A percentile compares a stretch with the other conserved stretches of the same genome.
Evolutionary conservation across 2,329 filamentous ascomycete species (phyloP).

Genomic region (Rhexocercosporidium sp.): DNA sequence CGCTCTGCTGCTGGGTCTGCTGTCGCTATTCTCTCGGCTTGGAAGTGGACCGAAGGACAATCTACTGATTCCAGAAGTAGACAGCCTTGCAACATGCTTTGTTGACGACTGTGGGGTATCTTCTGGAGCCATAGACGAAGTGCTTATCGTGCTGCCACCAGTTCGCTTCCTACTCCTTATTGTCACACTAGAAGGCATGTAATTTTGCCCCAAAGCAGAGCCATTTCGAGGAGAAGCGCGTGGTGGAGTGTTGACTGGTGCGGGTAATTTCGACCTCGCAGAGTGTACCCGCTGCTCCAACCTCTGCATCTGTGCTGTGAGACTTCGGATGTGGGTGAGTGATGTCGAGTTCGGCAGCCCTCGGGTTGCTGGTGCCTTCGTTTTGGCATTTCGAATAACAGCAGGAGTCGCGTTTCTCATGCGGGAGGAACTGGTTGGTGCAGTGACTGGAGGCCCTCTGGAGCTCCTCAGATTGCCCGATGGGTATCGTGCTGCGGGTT

Average conservation of each 20-base stretch:
- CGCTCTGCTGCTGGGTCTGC: slow-evolving; percentile 40
- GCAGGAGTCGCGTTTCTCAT: slow-evolving; percentile 42
- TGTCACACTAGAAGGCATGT: slow-evolving; percentile 62
- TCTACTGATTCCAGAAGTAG: slow-evolving; percentile 65
- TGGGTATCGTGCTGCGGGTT: slow-evolving; percentile 46
- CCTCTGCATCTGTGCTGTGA: slow-evolving; percentile 97
- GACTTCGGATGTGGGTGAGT: slow-evolving; percentile 87
- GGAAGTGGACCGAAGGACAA: slow-evolving; percentile 68
- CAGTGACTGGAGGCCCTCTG: slow-evolving; percentile 28
- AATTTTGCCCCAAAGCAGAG: slow-evolving; percentile 47
- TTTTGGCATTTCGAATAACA: slow-evolving; percentile 47
- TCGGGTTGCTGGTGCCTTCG: slow-evolving; percentile 47
- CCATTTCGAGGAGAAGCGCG: slow-evolving; percentile 72
- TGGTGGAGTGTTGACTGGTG: slow-evolving; percentile 78
- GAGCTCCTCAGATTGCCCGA: slow-evolving; percentile 35
- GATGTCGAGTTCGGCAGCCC: slow-evolving; percentile 66
- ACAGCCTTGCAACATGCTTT: slow-evolving; percentile 63
- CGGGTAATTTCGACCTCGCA: slow-evolving; percentile 88
- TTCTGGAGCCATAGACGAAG: slow-evolving; percentile 34
- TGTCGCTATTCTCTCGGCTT: slow-evolving; percentile 48
- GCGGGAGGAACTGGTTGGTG: slow-evolving; percentile 30
- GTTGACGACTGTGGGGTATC: slow-evolving; percentile 42
- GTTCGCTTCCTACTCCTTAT: slow-evolving; percentile 74
- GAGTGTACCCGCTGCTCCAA: slow-evolving; percentile 93
- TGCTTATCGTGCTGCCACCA: slow-evolving; percentile 51